Evolutionary conservation across 1,284 basidiomycete genomes (phyloP), one percentile per base, ranked within the genome.

Genomic region (Cryptococcus wingfieldii): DNA sequence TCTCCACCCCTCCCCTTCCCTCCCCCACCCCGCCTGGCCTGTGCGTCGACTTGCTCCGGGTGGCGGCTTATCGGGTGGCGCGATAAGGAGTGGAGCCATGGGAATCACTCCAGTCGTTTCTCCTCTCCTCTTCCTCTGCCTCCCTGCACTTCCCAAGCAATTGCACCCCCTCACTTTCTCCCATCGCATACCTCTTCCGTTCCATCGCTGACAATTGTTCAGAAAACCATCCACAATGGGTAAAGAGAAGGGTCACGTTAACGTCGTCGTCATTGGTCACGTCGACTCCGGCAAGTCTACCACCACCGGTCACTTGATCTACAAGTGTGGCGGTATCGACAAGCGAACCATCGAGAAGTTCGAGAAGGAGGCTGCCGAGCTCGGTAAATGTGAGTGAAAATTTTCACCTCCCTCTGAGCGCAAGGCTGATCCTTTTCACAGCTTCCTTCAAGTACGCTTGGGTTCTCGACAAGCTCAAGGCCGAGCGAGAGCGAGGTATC

Each of bases 301-400:
- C 81, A 98, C 95, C 78, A 98, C 96, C 75, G 96, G 96, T 73
- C 96, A 99, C 85, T 84, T 99, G 82, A 98, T 98, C 87, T 98
- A 98, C 91, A 98, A 99, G 88, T 99, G 95, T 81, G 95, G 95
- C 87, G 96, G 96, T 91, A 98, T 99, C 83, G 96, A 99, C 82
- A 98, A 98, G 75, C 95, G 96, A 88, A 98, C 94, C 80, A 97
- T 98, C 75, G 94, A 98, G 83, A 98, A 98, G 84, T 98, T 98
- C 86, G 95, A 99, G 86, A 99, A 99, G 88, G 95, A 99, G 83
- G 96, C 95, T 75, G 91, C 92, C 83, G 95, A 99, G 80, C 89
- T 98, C 78, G 96, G 95, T 79, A 98, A 98, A 85, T 70, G 66
- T 70, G 53, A 63, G 67, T 66, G 7, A 18, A 38, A 42, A 42